Percentiles rank a stretch among this genome's conserved stretches.
Evolutionary conservation across 1,284 basidiomycete species (phyloP).

Genomic region (Xerocomus amazonicus): DNA sequence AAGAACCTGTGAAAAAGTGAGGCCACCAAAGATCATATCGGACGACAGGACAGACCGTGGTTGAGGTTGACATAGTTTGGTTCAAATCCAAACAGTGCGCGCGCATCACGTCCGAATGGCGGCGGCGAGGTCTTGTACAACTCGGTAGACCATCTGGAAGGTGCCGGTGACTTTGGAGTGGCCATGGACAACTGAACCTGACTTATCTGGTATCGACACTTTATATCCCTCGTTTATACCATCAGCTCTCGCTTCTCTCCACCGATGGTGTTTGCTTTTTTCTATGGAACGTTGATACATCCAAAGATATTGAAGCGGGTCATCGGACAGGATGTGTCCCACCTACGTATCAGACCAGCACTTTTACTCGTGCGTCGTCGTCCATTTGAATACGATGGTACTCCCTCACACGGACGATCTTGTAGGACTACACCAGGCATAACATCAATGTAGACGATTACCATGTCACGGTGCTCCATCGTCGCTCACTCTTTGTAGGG

Average conservation of each 20-base stretch:
- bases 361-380: slow-evolving; percentile 41
- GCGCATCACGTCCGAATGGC: slow-evolving; percentile 51
- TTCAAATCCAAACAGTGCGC: slow-evolving; percentile 51
- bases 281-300: slow-evolving; percentile 83
- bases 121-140: slow-evolving; percentile 32
- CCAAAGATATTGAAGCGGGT: slow-evolving; percentile 66
- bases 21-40: not conserved
- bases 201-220: slow-evolving; percentile 2
- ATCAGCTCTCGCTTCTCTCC: not conserved
- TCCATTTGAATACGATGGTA: slow-evolving; percentile 6
- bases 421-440: slow-evolving; percentile 74
- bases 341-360: slow-evolving; percentile 57
- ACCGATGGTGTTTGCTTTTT: slow-evolving; percentile 57
- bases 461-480: not conserved
- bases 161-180: not conserved
- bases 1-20: slow-evolving; percentile 48
- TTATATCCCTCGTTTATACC: not conserved
- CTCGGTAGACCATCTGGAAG: slow-evolving; percentile 1
- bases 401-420: not conserved
- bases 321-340: slow-evolving; percentile 53
- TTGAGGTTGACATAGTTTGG: slow-evolving; percentile 62
- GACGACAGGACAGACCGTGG: slow-evolving; percentile 42
- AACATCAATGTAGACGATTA: slow-evolving; percentile 43
- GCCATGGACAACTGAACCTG: slow-evolving; percentile 13
- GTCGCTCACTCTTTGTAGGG: slow-evolving; percentile 35